Percentiles rank a stretch among this genome's conserved stretches.
Conservation (phyloP, 192 early-diverging fungal species). For the Linderina pennispora region DNA sequence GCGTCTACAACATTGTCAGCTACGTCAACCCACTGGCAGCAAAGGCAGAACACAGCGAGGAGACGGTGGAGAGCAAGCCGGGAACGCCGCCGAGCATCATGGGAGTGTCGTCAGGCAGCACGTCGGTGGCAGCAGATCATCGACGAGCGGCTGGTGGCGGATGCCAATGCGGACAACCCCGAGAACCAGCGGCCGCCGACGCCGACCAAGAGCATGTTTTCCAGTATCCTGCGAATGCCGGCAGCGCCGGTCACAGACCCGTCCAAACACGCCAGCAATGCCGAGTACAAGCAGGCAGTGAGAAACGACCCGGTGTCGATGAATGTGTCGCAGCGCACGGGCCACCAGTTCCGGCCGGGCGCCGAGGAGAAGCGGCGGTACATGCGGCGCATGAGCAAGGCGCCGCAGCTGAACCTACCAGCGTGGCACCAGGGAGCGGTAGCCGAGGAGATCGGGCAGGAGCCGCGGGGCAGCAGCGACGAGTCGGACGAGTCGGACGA, state of each 20-base stretch:
- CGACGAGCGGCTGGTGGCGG: slow-evolving; percentile 40
- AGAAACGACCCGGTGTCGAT: slow-evolving; percentile 34
- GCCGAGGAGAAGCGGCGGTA: slow-evolving; percentile 42
- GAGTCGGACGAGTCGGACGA: slow-evolving; percentile 3
- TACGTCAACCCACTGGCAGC: slow-evolving; percentile 35
- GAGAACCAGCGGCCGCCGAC: slow-evolving; percentile 46
- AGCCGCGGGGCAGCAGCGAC: background rate
- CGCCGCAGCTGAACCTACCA: slow-evolving; percentile 33
- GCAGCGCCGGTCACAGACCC: slow-evolving; percentile 7
- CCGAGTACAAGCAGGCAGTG: slow-evolving; percentile 24
- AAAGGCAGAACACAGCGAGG: background rate
- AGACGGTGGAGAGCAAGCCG: background rate
- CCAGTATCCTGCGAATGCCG: slow-evolving; percentile 34
- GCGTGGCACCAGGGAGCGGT: background rate
- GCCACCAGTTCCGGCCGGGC: slow-evolving; percentile 29
- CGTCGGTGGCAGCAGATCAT: slow-evolving; percentile 41
- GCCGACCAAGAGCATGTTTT: slow-evolving; percentile 36
- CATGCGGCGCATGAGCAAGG: slow-evolving; percentile 36
- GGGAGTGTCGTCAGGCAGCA: slow-evolving; percentile 33
- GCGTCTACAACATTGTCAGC: slow-evolving; percentile 37
- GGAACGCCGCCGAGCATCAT: slow-evolving; percentile 12
- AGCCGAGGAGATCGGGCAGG: background rate
- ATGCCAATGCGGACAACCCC: slow-evolving; percentile 45
- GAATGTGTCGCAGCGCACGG: slow-evolving; percentile 44
- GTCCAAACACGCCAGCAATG: slow-evolving; percentile 9